Percentiles rank a stretch among this genome's conserved stretches.
Evolutionary conservation across 805 yeast genomes (phyloP).

Genomic region (Yarrowia osloensis): DNA sequence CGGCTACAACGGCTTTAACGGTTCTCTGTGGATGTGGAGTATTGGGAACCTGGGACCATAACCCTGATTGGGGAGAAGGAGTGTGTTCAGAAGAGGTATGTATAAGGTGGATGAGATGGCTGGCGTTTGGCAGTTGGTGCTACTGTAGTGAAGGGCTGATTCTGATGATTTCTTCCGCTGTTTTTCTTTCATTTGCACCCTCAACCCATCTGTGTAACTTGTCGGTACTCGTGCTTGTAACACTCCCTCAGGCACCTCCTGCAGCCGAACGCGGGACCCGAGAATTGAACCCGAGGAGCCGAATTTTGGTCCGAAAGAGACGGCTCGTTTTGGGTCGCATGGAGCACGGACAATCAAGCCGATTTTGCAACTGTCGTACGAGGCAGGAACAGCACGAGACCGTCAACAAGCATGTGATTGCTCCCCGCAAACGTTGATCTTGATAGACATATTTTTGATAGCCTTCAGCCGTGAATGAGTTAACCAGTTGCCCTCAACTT

Average conservation of each 20-base stretch:
- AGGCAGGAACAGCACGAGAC: neutral
- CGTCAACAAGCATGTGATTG: neutral
- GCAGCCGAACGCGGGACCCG: slow-evolving; percentile 3
- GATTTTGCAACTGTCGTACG: too few relatives aligned
- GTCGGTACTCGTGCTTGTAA: too few relatives aligned
- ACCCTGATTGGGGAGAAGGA: too few relatives aligned
- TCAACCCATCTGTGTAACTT: too few relatives aligned
- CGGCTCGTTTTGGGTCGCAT: neutral
- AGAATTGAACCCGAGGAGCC: neutral
- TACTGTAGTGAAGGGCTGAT: too few relatives aligned
- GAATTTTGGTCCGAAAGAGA: neutral
- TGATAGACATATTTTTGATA: neutral
- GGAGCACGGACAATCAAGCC: too few relatives aligned
- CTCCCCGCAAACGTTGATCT: neutral
- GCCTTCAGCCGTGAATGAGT: neutral
- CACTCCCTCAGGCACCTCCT: too few relatives aligned
- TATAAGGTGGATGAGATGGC: too few relatives aligned
- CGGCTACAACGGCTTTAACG: neutral
- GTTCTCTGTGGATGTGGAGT: neutral
- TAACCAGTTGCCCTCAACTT: too few relatives aligned
- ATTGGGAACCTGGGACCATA: neutral
- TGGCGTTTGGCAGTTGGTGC: too few relatives aligned
- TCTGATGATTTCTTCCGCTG: too few relatives aligned
- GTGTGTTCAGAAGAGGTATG: neutral
- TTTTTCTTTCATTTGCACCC: too few relatives aligned